Percentiles rank a stretch among this genome's conserved stretches.
These are phyloP conservation scores for Aspergillus aculeatus DNA, from an alignment of 2,329 filamentous ascomycete species.

Conservation along the genomic window DNA sequence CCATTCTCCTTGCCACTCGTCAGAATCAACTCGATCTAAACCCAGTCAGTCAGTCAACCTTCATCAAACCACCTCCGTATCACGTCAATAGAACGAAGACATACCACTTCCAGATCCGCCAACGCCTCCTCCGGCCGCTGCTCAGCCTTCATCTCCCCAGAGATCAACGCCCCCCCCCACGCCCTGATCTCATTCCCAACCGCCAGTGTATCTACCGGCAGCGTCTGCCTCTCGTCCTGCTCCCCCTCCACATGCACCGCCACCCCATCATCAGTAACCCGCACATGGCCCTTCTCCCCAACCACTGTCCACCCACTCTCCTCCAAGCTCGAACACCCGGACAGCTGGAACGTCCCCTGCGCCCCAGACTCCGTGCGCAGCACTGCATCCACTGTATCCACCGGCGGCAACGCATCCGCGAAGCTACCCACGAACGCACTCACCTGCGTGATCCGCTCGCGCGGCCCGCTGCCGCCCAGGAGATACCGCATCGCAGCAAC, in stretches of 20 bases:
- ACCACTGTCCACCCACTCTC: constrained; percentile 10
- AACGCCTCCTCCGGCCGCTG: constrained; percentile 18
- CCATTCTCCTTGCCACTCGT: not conserved
- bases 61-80: not conserved
- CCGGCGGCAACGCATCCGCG: constrained; percentile 59
- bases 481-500: constrained; percentile 63
- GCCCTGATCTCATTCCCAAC: constrained; percentile 9
- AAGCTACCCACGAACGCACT: constrained; percentile 57
- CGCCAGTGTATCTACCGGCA: not conserved
- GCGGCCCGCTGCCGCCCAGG: constrained; percentile 22
- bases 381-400: constrained; percentile 65
- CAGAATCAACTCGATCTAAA: constrained; percentile 1
- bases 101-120: constrained; percentile 18
- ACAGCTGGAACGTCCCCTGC: constrained; percentile 58
- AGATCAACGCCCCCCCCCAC: constrained; percentile 10
- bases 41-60: not conserved
- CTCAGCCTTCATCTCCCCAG: constrained; percentile 5
- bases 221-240: not conserved
- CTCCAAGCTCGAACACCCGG: constrained; percentile 45
- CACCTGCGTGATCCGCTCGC: constrained; percentile 48
- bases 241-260: constrained; percentile 5
- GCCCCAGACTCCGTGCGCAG: constrained; percentile 55
- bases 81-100: not conserved
- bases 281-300: constrained; percentile 43
- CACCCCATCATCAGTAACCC: constrained; percentile 9